Conservation (phyloP, 768 basidiomycete species). For the Leccinum barrowsii region DNA sequence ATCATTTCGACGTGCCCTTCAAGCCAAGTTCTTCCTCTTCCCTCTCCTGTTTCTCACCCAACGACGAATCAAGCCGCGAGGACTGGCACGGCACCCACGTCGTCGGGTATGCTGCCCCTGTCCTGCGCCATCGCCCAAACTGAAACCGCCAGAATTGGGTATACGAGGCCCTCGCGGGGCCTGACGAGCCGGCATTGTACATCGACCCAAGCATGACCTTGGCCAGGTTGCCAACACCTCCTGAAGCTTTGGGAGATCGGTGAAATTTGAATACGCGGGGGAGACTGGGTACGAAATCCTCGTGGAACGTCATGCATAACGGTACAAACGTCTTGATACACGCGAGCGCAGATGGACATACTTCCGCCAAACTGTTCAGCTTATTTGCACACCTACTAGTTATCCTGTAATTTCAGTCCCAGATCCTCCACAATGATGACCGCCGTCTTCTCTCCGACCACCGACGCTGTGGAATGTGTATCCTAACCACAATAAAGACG, state of each 20-base stretch:
- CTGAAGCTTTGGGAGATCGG: too few species aligned
- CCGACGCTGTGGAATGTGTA: slow-evolving; percentile 41
- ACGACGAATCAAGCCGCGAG: too few species aligned
- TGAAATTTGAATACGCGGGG: too few species aligned
- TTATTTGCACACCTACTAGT: not conserved
- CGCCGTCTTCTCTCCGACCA: not conserved
- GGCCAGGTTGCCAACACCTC: not conserved
- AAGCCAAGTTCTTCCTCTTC: too few species aligned
- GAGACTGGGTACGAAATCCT: not conserved
- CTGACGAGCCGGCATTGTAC: too few species aligned
- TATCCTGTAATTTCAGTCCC: not conserved
- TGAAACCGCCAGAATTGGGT: slow-evolving; percentile 26
- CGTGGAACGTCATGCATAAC: not conserved
- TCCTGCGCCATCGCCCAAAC: slow-evolving; percentile 12
- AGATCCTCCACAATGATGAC: slow-evolving; percentile 40
- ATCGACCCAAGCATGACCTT: too few species aligned
- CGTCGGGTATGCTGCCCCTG: slow-evolving; percentile 20
- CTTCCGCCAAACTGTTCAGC: not conserved
- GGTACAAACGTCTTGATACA: too few species aligned
- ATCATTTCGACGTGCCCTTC: not conserved
- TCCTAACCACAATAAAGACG: slow-evolving; percentile 21
- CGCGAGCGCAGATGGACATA: too few species aligned
- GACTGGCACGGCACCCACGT: slow-evolving; percentile 9
- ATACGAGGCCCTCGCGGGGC: too few species aligned
- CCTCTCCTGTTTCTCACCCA: too few species aligned